A percentile compares a stretch with the other conserved stretches of the same genome.
phyloP scores from a whole-genome alignment of 768 basidiomycete genomes.

The Hygrophorus pudorinus region DNA sequence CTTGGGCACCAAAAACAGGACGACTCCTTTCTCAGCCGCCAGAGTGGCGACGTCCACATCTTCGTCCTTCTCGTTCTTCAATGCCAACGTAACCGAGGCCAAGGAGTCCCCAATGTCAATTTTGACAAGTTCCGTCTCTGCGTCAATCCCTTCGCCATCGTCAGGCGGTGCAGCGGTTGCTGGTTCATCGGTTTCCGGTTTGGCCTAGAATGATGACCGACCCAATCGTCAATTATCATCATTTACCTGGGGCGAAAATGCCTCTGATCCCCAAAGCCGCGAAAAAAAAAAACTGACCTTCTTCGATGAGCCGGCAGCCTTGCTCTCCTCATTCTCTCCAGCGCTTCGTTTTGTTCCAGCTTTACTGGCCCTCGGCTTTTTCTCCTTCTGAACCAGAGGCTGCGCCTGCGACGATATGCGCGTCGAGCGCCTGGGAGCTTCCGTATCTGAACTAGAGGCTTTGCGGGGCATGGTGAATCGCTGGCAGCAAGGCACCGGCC shows the following conservation, averaged over 20 bases:
- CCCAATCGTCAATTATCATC: no score
- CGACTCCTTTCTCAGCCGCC: conserved; percentile 59
- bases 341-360: no score
- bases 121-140: no score
- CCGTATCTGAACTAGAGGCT: conserved; percentile 20
- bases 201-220: no score
- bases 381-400: conserved; percentile 22
- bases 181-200: no score
- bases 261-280: no score
- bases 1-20: conserved; percentile 79
- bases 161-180: no score
- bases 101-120: conserved; percentile 68
- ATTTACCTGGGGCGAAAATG: no score
- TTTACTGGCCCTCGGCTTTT: background rate
- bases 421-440: conserved; percentile 44
- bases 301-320: no score
- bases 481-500: conserved; percentile 4
- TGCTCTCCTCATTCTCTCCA: no score
- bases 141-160: no score
- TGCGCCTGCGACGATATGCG: conserved; percentile 43
- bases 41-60: conserved; percentile 62
- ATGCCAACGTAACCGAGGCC: conserved; percentile 43
- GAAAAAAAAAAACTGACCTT: no score
- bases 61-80: conserved; percentile 82
- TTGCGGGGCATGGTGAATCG: conserved; percentile 25